Percentiles rank a stretch among this genome's conserved stretches.
phyloP scores from a whole-genome alignment of 2,329 filamentous ascomycete genomes.

The Penicillium vulpinum region DNA sequence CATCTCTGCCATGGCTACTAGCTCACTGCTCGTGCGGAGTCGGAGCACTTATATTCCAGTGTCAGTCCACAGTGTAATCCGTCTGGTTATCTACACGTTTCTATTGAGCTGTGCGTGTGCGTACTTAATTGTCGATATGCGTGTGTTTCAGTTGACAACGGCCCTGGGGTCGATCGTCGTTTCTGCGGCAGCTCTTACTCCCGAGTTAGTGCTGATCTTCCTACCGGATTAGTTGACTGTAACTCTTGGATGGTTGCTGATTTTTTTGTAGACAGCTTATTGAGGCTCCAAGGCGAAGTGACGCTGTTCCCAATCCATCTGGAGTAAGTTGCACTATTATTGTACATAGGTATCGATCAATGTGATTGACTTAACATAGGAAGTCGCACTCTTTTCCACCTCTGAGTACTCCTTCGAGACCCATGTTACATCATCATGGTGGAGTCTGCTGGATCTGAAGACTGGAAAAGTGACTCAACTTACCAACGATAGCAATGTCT shows the following conservation, averaged over 20 bases:
- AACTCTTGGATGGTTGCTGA: not conserved
- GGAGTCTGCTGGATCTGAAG: conserved; percentile 71
- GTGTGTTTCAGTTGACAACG: conserved; percentile 27
- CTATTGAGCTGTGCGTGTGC: not conserved
- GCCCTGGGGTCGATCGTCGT: conserved; percentile 25
- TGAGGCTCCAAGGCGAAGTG: conserved; percentile 38
- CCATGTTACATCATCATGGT: conserved; percentile 60
- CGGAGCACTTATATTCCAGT: not conserved
- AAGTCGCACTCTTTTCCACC: conserved; percentile 54
- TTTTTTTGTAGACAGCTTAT: conserved; percentile 34
- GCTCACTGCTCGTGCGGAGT: not conserved
- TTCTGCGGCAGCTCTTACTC: conserved; percentile 28
- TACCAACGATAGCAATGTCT: conserved; percentile 63
- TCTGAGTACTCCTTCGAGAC: conserved; percentile 78
- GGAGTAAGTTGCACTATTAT: conserved; percentile 33
- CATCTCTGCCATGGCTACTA: not conserved
- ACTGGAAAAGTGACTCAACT: conserved; percentile 66
- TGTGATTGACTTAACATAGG: conserved; percentile 23
- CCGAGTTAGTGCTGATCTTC: conserved; percentile 26
- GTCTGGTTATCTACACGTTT: conserved; percentile 2
- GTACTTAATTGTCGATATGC: conserved; percentile 23
- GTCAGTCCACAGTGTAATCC: not conserved
- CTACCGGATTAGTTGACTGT: not conserved
- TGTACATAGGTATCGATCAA: not conserved
- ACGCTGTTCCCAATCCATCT: conserved; percentile 41